These are phyloP conservation scores for Cordia subcordata DNA, from an alignment of 257 asterid species.

Conservation along the genomic window DNA sequence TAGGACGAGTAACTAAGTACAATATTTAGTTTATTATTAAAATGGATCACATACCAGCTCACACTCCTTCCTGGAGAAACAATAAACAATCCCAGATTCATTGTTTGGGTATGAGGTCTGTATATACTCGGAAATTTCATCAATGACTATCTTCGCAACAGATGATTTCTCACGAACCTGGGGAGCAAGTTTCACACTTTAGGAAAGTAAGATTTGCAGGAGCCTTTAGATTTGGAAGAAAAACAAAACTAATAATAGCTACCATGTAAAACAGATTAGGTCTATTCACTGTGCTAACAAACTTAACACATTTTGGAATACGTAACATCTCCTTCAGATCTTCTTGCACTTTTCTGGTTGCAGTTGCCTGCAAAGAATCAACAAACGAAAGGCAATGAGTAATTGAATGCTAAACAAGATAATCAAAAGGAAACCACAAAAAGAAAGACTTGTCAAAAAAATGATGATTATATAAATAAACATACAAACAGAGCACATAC, in stretches of 20 bases:
- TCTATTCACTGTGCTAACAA: conserved; percentile 90
- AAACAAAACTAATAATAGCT: conserved; percentile 18
- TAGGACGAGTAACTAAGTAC: not conserved
- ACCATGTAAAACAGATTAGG: conserved; percentile 95
- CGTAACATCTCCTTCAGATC: conserved; percentile 90
- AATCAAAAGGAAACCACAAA: not conserved
- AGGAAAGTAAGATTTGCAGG: conserved; percentile 12
- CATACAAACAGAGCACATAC: not conserved
- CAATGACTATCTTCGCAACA: conserved; percentile 61
- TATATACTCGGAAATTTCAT: conserved; percentile 78
- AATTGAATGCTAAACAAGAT: conserved; percentile 15
- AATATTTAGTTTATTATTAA: not conserved
- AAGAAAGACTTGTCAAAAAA: not conserved
- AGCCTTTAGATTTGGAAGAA: conserved; percentile 7
- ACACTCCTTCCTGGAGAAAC: conserved; percentile 97
- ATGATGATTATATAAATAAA: not conserved
- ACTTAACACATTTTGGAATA: conserved; percentile 69
- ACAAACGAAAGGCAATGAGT: not conserved
- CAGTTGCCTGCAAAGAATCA: conserved; percentile 70
- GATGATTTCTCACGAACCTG: conserved; percentile 89
- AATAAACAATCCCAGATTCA: conserved; percentile 96
- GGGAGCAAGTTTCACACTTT: conserved; percentile 13
- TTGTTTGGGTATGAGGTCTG: conserved; percentile 74
- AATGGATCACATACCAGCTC: conserved; percentile 64
- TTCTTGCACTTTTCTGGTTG: conserved; percentile 89